phyloP scores from a whole-genome alignment of 805 yeast genomes.

The Yamadazyma ubonensis region DNA sequence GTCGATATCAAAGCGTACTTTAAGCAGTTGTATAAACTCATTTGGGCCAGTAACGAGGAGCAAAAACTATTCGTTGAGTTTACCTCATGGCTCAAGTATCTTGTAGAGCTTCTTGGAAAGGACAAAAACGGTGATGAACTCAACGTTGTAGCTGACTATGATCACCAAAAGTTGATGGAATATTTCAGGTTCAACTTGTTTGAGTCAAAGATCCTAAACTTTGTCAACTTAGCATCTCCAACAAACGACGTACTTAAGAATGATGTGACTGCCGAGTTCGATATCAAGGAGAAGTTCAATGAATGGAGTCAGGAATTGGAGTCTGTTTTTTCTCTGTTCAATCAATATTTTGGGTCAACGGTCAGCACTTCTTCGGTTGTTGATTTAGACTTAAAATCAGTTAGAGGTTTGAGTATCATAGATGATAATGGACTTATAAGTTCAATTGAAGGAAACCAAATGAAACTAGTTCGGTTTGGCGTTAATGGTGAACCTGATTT shows the following conservation, averaged over 20 bases:
- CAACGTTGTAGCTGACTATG: slow-evolving; percentile 13
- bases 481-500: background rate
- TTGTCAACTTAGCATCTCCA: slow-evolving; percentile 14
- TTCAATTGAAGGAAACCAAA: background rate
- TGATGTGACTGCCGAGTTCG: background rate
- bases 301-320: background rate
- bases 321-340: slow-evolving; percentile 3
- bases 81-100: slow-evolving; percentile 42
- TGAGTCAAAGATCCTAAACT: slow-evolving; percentile 19
- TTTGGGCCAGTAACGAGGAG: slow-evolving; percentile 47
- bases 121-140: slow-evolving; percentile 33
- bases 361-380: slow-evolving; percentile 3
- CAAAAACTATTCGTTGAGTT: slow-evolving; percentile 46
- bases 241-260: slow-evolving; percentile 4
- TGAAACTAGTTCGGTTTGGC: background rate
- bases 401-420: slow-evolving; percentile 1
- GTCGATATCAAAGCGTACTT: slow-evolving; percentile 24
- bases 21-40: slow-evolving; percentile 33
- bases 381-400: background rate
- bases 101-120: slow-evolving; percentile 35
- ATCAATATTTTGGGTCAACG: slow-evolving; percentile 10
- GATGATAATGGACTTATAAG: slow-evolving; percentile 1
- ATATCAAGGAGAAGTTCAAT: background rate
- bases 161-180: slow-evolving; percentile 22
- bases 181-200: slow-evolving; percentile 25